Evolutionary conservation across 192 early-diverging fungal species (phyloP).

Genomic region (Phycomyces blakesleeanus): DNA sequence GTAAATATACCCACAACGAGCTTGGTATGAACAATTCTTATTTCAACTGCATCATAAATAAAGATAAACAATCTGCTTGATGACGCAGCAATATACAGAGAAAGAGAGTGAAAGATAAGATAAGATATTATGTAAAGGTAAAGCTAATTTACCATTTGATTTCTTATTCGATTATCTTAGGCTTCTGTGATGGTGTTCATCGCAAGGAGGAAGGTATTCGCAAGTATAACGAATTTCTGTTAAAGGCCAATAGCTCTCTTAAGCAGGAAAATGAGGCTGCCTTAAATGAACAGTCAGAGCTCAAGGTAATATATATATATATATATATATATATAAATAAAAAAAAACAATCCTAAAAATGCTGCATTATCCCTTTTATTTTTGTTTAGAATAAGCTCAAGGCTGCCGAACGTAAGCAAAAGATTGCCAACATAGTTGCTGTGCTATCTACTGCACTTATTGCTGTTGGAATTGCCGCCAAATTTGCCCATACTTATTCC

Average conservation of each 20-base stretch:
- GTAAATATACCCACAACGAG: conserved; percentile 24
- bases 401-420: conserved; percentile 16
- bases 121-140: no score
- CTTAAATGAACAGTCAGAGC: neutral
- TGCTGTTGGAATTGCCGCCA: conserved; percentile 8
- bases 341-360: no score
- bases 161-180: neutral
- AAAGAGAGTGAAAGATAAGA: no score
- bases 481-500: neutral
- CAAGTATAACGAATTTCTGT: conserved; percentile 21
- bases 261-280: conserved; percentile 2
- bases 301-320: neutral
- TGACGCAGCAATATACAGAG: no score
- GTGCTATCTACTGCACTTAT: conserved; percentile 12
- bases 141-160: no score
- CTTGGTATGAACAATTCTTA: conserved; percentile 1
- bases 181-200: conserved; percentile 23
- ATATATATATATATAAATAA: no score
- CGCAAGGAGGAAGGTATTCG: conserved; percentile 20
- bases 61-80: no score
- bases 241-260: conserved; percentile 18
- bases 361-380: no score
- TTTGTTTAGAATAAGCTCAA: neutral
- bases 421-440: conserved; percentile 17
- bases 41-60: neutral